Evolutionary conservation across 2,329 filamentous ascomycete species (phyloP).

Genomic region (Diplocarpon mali): DNA sequence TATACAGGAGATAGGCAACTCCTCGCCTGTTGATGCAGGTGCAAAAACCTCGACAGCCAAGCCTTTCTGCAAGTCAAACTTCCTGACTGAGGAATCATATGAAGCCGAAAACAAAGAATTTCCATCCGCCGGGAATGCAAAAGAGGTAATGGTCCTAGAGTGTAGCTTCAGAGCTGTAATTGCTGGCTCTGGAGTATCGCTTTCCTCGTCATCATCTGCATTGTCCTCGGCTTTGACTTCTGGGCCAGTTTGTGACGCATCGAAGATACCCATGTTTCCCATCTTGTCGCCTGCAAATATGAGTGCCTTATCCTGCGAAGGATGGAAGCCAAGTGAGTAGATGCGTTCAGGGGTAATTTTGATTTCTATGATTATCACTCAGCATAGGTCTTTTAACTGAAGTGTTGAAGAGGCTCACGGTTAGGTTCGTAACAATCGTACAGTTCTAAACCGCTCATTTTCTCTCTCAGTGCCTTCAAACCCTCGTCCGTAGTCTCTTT

Average conservation of each 20-base stretch:
- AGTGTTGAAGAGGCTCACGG: constrained; percentile 36
- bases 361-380: constrained; percentile 46
- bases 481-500: constrained; percentile 68
- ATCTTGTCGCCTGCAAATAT: constrained; percentile 93
- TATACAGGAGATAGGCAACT: constrained; percentile 72
- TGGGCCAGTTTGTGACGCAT: constrained; percentile 61
- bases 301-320: constrained; percentile 72
- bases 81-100: constrained; percentile 86
- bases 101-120: constrained; percentile 75
- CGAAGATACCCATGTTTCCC: constrained; percentile 81
- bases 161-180: constrained; percentile 88
- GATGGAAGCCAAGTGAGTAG: constrained; percentile 83
- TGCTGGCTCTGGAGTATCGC: constrained; percentile 56
- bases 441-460: constrained; percentile 65
- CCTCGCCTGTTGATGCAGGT: constrained; percentile 55
- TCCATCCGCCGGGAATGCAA: constrained; percentile 63
- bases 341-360: constrained; percentile 84
- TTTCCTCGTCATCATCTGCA: constrained; percentile 54
- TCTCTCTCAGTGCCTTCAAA: constrained; percentile 59
- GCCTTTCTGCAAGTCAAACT: constrained; percentile 71
- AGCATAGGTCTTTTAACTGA: not conserved
- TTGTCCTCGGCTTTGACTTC: constrained; percentile 47
- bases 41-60: constrained; percentile 74
- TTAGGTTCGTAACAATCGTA: constrained; percentile 80
- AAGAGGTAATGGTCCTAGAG: constrained; percentile 74